Percentiles rank a stretch among this genome's conserved stretches.
These are phyloP conservation scores for Cladophialophora bantiana DNA, from an alignment of 2,329 filamentous ascomycete genomes.

Conservation along the genomic window DNA sequence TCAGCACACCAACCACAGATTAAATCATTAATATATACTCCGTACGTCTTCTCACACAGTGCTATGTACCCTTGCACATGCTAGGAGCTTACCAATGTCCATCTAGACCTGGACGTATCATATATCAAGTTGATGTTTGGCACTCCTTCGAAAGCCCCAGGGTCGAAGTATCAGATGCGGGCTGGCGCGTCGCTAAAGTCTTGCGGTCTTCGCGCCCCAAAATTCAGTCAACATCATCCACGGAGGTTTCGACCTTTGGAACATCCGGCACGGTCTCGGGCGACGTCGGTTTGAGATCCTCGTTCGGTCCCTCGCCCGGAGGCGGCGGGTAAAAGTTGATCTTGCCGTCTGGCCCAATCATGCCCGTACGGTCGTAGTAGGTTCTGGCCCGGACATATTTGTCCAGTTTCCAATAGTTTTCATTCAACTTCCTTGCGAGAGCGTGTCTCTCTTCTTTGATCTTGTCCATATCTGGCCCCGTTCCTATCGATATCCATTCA, in stretches of 20 bases:
- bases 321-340: conserved; percentile 71
- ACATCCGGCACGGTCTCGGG: conserved; percentile 4
- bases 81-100: background rate
- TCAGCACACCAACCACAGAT: conserved; percentile 3
- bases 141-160: background rate
- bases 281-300: conserved; percentile 24
- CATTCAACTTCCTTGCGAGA: conserved; percentile 68
- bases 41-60: conserved; percentile 3
- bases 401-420: conserved; percentile 89
- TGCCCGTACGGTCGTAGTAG: conserved; percentile 81
- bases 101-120: background rate
- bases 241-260: conserved; percentile 26
- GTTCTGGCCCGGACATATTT: conserved; percentile 82
- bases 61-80: conserved; percentile 5
- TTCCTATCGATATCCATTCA: conserved; percentile 71
- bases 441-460: conserved; percentile 65
- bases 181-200: background rate
- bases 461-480: conserved; percentile 55
- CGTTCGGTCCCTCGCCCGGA: conserved; percentile 26
- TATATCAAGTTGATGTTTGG: background rate
- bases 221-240: conserved; percentile 39
- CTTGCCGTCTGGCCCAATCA: conserved; percentile 71
- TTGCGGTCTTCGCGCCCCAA: background rate
- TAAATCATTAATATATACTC: conserved; percentile 5
- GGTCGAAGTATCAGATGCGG: background rate